Base-by-base conservation (phyloP, 441 rosid genomes). In the Adansonia rubrostipa region DNA sequence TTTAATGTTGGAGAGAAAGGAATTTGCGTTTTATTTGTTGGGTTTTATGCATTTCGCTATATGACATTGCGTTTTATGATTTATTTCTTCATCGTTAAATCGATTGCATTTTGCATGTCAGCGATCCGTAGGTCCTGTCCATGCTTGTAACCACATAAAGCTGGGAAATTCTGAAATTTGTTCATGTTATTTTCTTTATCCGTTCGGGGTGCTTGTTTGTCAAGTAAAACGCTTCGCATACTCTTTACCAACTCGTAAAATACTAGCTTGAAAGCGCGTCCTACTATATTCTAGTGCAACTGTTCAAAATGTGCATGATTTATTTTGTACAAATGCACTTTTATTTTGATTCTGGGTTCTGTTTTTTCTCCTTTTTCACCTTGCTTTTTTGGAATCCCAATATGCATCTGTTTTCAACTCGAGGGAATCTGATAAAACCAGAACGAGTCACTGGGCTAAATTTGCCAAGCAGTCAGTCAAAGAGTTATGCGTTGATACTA, bases 41-140 rank as follows among this genome's bases (percentile, higher is more conserved):
- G 61, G 78, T 9, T 57, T 28, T 36, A 56, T 62, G 48, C 6
- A 57, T 73, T 76, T 66, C 1, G 36, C 53, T 76, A 3, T 36
- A 40, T 28, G 79, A 17, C 80, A 76, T 78, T 77, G 74, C 17
- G 40, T 45, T 24, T 40, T 15, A 45, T 81, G 24, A 22, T 82
- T 54, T n/a, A n/a, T 11, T 56, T 54, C 20, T 58, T 57, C 60
- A n/a, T 47, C 10, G 47, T 44, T 47, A 47, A 73, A 62, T 67
- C 13, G 36, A 50, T 74, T 71, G 73, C 77, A 66, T 40, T 63
- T 76, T 85, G 90, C 87, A 86, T 88, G 88, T 74, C 73, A 42
- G 53, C 57, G 67, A 73, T 78, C 73, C 20, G 65, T 66, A 36
- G 42, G 57, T 77, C 65, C 63, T 57, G 50, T 85, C 62, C 11